phyloP scores from a whole-genome alignment of 2,329 filamentous ascomycete species.

The Sporothrix schenckii region DNA sequence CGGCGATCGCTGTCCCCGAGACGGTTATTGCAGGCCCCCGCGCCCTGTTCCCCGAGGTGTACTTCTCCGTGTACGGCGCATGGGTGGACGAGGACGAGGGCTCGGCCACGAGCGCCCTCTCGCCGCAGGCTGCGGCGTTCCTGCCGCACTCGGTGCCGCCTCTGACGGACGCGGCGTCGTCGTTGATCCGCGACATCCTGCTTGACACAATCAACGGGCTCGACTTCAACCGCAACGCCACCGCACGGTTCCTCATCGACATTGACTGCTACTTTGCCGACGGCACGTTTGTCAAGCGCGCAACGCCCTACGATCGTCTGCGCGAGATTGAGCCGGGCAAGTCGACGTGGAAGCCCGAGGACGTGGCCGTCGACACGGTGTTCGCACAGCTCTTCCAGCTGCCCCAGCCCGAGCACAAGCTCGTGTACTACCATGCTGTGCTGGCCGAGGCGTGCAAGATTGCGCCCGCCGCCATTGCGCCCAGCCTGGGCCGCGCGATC shows the following conservation, averaged over 20 bases:
- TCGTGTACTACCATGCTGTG: constrained; percentile 95
- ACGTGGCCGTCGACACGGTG: constrained; percentile 94
- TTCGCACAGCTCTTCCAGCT: constrained; percentile 94
- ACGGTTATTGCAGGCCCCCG: constrained; percentile 73
- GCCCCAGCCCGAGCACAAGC: constrained; percentile 84
- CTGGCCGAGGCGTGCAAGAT: constrained; percentile 96
- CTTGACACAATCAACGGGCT: constrained; percentile 93
- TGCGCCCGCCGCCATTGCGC: constrained; percentile 92
- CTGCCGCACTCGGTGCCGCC: constrained; percentile 87
- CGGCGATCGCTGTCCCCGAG: constrained; percentile 72
- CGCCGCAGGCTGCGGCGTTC: constrained; percentile 60
- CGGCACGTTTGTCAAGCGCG: constrained; percentile 88
- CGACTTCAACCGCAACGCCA: constrained; percentile 85
- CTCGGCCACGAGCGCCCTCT: constrained; percentile 7
- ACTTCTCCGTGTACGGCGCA: constrained; percentile 78
- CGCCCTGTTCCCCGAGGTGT: constrained; percentile 86
- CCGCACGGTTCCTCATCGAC: constrained; percentile 88
- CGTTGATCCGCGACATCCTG: constrained; percentile 80
- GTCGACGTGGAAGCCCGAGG: constrained; percentile 94
- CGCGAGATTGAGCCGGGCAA: constrained; percentile 66
- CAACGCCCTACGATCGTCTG: constrained; percentile 88
- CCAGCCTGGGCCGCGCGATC: constrained; percentile 89
- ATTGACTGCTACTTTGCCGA: constrained; percentile 92
- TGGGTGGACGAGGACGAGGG: constrained; percentile 30
- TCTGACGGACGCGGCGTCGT: constrained; percentile 73